A percentile compares a stretch with the other conserved stretches of the same genome.
These are phyloP conservation scores for Cutaneotrichosporon spelunceum DNA, from an alignment of 1,284 basidiomycete genomes.

Conservation along the genomic window DNA sequence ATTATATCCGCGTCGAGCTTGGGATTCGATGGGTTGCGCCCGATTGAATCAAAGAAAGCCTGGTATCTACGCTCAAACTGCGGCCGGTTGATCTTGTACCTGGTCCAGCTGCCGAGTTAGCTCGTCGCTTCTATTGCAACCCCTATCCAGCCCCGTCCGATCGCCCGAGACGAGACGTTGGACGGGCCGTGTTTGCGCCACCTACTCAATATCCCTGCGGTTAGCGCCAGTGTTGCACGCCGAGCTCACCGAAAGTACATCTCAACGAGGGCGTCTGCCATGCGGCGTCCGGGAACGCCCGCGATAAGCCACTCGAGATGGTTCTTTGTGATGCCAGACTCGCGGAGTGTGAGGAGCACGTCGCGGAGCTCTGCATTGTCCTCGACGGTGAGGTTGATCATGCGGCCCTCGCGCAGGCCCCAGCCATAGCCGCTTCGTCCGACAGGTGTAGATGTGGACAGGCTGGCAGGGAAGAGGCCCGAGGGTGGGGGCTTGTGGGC, in stretches of 20 bases:
- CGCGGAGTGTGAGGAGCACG: conserved; percentile 47
- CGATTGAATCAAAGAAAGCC: conserved; percentile 50
- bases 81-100: conserved; percentile 53
- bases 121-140: not conserved
- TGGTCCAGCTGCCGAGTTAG: conserved; percentile 45
- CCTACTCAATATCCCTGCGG: conserved; percentile 24
- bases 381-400: conserved; percentile 39
- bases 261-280: conserved; percentile 51
- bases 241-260: conserved; percentile 46
- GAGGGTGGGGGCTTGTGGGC: conserved; percentile 48
- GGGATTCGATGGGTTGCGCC: conserved; percentile 45
- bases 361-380: conserved; percentile 47
- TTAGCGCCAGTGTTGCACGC: conserved; percentile 1
- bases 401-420: conserved; percentile 46
- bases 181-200: conserved; percentile 1
- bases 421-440: conserved; percentile 44
- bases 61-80: conserved; percentile 48
- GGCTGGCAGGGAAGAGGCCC: conserved; percentile 42
- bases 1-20: conserved; percentile 50
- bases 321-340: conserved; percentile 50
- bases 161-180: not conserved
- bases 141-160: not conserved
- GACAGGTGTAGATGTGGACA: conserved; percentile 35
- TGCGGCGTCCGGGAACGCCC: conserved; percentile 48
- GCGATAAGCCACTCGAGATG: conserved; percentile 50